Conservation (phyloP, 2,329 filamentous ascomycete genomes). For the Amauroascus niger region DNA sequence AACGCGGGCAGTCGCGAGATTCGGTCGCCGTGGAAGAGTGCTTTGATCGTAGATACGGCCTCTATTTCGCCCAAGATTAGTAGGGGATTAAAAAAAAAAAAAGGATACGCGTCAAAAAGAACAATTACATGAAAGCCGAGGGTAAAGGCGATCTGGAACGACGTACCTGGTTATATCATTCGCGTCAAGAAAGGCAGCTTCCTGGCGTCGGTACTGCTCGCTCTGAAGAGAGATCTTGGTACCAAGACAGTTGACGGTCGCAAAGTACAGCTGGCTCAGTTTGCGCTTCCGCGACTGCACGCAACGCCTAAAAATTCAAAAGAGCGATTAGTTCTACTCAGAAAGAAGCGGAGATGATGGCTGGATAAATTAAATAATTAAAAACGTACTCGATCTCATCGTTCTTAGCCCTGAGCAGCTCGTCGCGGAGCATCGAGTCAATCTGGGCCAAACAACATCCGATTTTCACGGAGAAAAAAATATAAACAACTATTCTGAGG, state of each 20-base stretch:
- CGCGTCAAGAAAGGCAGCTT: constrained; percentile 47
- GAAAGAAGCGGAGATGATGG: constrained; percentile 14
- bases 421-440: constrained; percentile 43
- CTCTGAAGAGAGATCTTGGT: constrained; percentile 49
- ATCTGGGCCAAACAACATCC: constrained; percentile 41
- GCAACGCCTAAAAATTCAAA: constrained; percentile 40
- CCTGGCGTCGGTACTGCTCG: constrained; percentile 41
- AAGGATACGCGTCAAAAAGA: constrained; percentile 1
- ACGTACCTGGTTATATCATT: constrained; percentile 51
- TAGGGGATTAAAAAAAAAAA: neutral
- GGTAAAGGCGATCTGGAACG: constrained; percentile 13
- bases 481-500: constrained; percentile 30
- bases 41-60: constrained; percentile 49
- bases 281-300: constrained; percentile 82
- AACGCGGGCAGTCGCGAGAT: constrained; percentile 15
- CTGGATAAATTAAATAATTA: constrained; percentile 23
- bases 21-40: constrained; percentile 39
- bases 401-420: constrained; percentile 42
- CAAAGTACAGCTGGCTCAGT: constrained; percentile 77
- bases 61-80: constrained; percentile 30
- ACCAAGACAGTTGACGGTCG: constrained; percentile 51
- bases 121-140: neutral
- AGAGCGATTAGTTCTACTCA: constrained; percentile 29
- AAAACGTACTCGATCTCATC: constrained; percentile 44
- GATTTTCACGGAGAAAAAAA: constrained; percentile 41